Evolutionary conservation across 192 early-diverging fungal species (phyloP), one percentile per base, ranked within the genome.

Genomic region (Umbelopsis isabellina): DNA sequence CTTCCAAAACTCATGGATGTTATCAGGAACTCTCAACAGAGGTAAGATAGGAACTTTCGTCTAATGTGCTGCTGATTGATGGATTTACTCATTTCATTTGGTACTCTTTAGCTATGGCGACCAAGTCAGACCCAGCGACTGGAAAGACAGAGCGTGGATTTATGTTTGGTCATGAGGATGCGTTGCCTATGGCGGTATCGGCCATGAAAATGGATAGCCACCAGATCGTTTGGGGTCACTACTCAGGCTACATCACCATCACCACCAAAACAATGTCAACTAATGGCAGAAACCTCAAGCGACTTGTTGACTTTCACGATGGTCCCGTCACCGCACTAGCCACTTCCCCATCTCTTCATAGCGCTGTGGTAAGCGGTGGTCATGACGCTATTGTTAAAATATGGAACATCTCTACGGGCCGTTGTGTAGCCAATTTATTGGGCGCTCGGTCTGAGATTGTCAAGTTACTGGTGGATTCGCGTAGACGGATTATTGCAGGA

Each of bases 141-240:
- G 89, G 89, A 20, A 87, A 87, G 41, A 82, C 88, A 4, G 84
- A 89, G n/a, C 83, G 83, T n/a, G 83, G 81, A 22, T 69, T 74
- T 7, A 76, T 91, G 8, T 84, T 81, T 50, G 77, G 79, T 21
- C 79, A 77, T 46, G 70, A 77, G 1, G 85, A 87, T 46, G 53
- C 74, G 16, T 68, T 75, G 7, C 61, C 80, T 37, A 13, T 49
- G 4, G 71, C 67, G 9, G 77, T 91, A 3, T 74, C 75, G 0
- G 72, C 73, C 8, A 78, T 91, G 46, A 69, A 85, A 30, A 80
- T 90, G 35, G 88, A 91, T 66, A 88, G 87, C 15, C 70, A 80
- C 46, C 85, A 88, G 22, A 78, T 90, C 20, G 69, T 88, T 3
- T 86, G 86, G 80, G 90, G 90, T 10, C 80, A 79, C 21, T 68